Evolutionary conservation across 2,329 filamentous ascomycete genomes (phyloP), one percentile per base, ranked within the genome.

Genomic region (Trichoderma afroharzianum): DNA sequence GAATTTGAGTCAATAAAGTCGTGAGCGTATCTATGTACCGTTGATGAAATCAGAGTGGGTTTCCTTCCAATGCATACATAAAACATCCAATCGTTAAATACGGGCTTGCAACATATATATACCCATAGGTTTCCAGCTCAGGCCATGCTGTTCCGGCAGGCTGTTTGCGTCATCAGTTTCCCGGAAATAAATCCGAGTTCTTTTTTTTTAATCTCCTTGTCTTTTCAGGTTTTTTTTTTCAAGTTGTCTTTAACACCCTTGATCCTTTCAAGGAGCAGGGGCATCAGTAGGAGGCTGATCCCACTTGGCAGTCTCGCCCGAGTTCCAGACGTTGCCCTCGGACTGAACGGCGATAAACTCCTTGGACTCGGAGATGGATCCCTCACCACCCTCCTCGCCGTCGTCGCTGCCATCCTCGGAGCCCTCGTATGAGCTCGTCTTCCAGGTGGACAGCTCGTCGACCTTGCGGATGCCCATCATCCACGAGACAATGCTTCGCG

Each of bases 381-480:
- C 71, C 50, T 71, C 72, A 5, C 63, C 71, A 9, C 59, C 67
- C 30, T 75, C 75, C 72, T 83, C 63, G 72, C 78, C 77, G 63
- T 79, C 78, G 18, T 82, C 82, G 63, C 80, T 83, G 24, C 70
- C 64, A n/a, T 80, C 80, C 14, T 80, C 79, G 21, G 81, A 81
- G 12, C 79, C 81, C 57, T 81, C 81, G 59, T 80, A 80, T 6
- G 81, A 81, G 74, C 79, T 82, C 18, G 82, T 81, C 77, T 88
- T 86, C 86, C 86, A 88, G 2, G 84, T 79, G 63, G 84, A 85
- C 61, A 90, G 81, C 79, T 89, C 85, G 68, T 88, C 85, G 18
- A 91, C 88, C 71, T 84, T 84, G 73, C 90, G 85, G 71, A 95
- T 88, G 12, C 94, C 94, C 88, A 98, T 92, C 92, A 98, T 97